Evolutionary conservation across 2,329 filamentous ascomycete genomes (phyloP), one percentile per base, ranked within the genome.

Genomic region (Fusarium liriodendri): DNA sequence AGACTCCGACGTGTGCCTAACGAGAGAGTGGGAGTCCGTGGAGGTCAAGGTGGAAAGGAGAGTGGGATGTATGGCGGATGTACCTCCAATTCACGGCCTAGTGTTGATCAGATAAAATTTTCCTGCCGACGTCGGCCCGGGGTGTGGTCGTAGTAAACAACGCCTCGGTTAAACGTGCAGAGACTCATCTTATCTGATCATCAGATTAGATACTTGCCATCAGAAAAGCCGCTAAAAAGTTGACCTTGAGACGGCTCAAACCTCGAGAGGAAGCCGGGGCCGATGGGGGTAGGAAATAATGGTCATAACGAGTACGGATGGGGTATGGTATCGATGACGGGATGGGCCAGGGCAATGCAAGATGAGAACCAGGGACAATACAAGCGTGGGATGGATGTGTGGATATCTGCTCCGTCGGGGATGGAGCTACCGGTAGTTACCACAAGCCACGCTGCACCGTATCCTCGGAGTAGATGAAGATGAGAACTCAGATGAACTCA

Each of bases 131-230:
- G 33, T 79, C 77, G 77, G 75, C 55, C 47, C 14, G 52, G 68
- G 59, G 76, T 50, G 74, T 70, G 72, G 16, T 40, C 10, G 18
- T 70, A 75, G 60, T 37, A 60, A 60, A 27, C 37, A 64, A 33
- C 32, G 52, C 42, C 33, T 27, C 13, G 37, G 40, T 37, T 59
- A 33, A 69, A 50, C 47, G 20, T 40, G 47, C 52, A 52, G 71
- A 62, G 54, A 40, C 65, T 75, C 78, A 84, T 84, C 83, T 84
- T 83, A 84, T 84, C 83, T 80, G 83, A 84, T 84, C 75, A 84
- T 84, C 83, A 82, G 82, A 84, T 84, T 83, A 84, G 80, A 83
- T 83, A 79, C 68, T 74, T 66, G 35, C 47, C 38, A 37, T 66
- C 25, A 72, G 64, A 70, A 57, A 65, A 33, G 45, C 62, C 72